Base-by-base conservation (phyloP, 2,329 filamentous ascomycete genomes). In the Pyricularia grisea region DNA sequence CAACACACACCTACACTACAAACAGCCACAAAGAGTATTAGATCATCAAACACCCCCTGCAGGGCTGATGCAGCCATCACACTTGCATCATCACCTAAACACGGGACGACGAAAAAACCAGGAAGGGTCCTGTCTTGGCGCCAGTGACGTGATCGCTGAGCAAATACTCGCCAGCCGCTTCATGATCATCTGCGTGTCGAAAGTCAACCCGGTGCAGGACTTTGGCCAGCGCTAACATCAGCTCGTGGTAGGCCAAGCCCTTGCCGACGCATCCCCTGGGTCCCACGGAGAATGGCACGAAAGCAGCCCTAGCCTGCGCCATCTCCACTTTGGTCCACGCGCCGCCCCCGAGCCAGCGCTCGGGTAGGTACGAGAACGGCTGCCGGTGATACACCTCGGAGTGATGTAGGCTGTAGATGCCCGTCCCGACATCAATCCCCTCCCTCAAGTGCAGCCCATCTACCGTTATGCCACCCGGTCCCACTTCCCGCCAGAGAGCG, bases 271-370 rank as follows among this genome's bases (percentile, higher is more conserved):
- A 86, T 63, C 84, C 83, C 1, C 83, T 75, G 4, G 83, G 79
- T 0, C 84, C 83, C 2, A 81, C 67, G 2, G 79, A 79, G 69
- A 86, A 85, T 0, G 84, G 81, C 73, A 84, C 80, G 67, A 82
- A 77, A 2, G 78, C 79, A 0, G 80, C 79, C 81, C 92, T 92
- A 78, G 94, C 92, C 65, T 85, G 79, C 1, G 87, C 73, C 0
- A 89, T 93, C 1, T 87, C 72, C 0, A 74, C 77, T 90, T 27
- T 27, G 30, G 6, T 31, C 9, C 30, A 6, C 30, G 30, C 5
- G 6, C 30, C 30, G 6, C 9, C 70, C 92, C 93, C 0, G 83
- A 64, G 60, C 60, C 60, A 64, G 3, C 60, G 60, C 60, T 64
- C 60, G 25, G 60, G 60, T n/a, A 23, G 60, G 23, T 28, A 64